Conservation (phyloP, 331 rosid genomes). For the Saraca asoca region DNA sequence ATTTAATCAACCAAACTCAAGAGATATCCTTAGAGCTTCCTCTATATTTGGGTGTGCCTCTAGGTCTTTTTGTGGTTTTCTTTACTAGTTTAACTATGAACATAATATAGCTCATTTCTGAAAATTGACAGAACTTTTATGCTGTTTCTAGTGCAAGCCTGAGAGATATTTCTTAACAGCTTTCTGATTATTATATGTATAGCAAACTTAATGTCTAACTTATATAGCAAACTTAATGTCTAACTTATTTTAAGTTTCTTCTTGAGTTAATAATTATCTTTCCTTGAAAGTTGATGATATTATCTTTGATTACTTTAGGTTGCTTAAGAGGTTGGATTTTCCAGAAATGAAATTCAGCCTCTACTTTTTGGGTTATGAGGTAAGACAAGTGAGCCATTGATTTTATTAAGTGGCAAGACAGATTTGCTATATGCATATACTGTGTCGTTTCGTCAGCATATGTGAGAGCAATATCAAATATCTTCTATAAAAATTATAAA, state of each 20-base stretch:
- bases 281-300: constrained; percentile 27
- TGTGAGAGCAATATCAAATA: constrained; percentile 1
- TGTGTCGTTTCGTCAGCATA: not conserved
- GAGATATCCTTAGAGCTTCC: no score
- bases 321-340: constrained; percentile 92
- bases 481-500: not conserved
- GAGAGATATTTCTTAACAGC: not conserved
- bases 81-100: no score
- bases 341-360: constrained; percentile 88
- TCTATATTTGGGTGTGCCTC: no score
- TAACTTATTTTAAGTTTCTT: constrained; percentile 22
- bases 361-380: constrained; percentile 93
- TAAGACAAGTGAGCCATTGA: constrained; percentile 34
- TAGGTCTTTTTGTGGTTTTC: no score
- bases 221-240: no score
- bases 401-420: constrained; percentile 6
- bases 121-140: no score
- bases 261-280: not conserved
- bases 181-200: constrained; percentile 13
- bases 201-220: not conserved
- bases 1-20: no score
- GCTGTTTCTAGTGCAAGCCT: no score
- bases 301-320: constrained; percentile 49
- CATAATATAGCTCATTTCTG: no score
- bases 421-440: constrained; percentile 21